Evolutionary conservation across 1,284 basidiomycete species (phyloP).

Genomic region (Pseudozyma hubeiensis): DNA sequence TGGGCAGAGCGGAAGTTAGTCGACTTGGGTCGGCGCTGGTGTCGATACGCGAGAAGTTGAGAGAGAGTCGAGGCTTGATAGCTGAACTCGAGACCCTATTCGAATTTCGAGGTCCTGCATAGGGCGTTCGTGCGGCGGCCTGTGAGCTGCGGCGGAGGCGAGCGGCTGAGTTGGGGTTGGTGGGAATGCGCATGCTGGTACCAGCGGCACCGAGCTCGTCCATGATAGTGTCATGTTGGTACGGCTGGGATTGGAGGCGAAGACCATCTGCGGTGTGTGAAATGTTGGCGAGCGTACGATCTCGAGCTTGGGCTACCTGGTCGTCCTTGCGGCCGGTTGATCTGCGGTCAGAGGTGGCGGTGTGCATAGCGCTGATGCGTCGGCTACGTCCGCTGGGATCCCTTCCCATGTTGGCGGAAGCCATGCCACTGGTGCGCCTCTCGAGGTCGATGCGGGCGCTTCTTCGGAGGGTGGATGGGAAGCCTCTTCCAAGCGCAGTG

Average conservation of each 20-base stretch:
- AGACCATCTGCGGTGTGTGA: constrained; percentile 50
- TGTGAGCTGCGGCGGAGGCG: constrained; percentile 46
- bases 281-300: constrained; percentile 46
- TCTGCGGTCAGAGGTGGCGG: constrained; percentile 32
- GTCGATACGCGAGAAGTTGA: constrained; percentile 41
- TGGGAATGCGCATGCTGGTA: constrained; percentile 28
- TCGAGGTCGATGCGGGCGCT: constrained; percentile 40
- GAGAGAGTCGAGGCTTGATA: constrained; percentile 27
- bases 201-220: constrained; percentile 32
- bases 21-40: constrained; percentile 24
- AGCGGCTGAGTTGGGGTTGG: constrained; percentile 22
- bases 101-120: constrained; percentile 37
- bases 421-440: constrained; percentile 33
- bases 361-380: constrained; percentile 50
- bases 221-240: constrained; percentile 41
- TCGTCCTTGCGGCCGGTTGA: constrained; percentile 34
- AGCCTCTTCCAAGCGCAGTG: constrained; percentile 30
- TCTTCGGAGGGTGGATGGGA: constrained; percentile 28
- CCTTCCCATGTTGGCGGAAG: constrained; percentile 34
- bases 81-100: constrained; percentile 29
- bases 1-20: constrained; percentile 14
- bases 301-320: constrained; percentile 24
- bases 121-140: constrained; percentile 40
- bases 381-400: constrained; percentile 49
- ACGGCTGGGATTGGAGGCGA: constrained; percentile 36